Conservation (phyloP, 164 flowering plant species). For the Vitis amurensis region DNA sequence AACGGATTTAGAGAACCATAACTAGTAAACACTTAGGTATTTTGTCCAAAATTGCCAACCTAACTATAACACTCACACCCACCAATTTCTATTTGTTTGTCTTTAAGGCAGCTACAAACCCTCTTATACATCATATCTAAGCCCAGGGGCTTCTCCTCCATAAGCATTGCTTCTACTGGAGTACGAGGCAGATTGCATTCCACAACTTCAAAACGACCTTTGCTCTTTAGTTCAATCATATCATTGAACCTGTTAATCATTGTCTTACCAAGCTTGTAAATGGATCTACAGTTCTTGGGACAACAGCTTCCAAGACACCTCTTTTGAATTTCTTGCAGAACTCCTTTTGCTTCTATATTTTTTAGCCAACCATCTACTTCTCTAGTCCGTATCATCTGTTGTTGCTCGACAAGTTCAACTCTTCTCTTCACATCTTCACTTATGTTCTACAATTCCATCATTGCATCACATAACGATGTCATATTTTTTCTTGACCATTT, state of each 20-base stretch:
- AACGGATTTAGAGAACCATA: too few species aligned
- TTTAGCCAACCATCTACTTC: constrained; percentile 16
- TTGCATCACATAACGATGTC: not conserved
- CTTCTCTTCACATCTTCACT: constrained; percentile 9
- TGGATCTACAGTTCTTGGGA: constrained; percentile 13
- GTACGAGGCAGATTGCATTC: not conserved
- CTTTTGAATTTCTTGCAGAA: not conserved
- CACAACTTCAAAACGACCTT: constrained; percentile 5
- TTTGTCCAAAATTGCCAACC: too few species aligned
- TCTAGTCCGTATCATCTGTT: not conserved
- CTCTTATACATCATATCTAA: not conserved
- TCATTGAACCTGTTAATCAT: not conserved
- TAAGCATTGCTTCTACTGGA: constrained; percentile 3
- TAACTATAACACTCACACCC: too few species aligned
- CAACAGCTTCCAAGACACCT: not conserved
- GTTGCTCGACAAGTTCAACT: constrained; percentile 6
- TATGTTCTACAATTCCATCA: constrained; percentile 8
- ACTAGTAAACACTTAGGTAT: too few species aligned
- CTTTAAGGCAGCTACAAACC: constrained; percentile 4
- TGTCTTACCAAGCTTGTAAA: constrained; percentile 21
- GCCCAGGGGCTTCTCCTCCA: not conserved
- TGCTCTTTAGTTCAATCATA: not conserved
- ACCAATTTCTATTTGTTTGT: not conserved
- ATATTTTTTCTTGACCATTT: not conserved
- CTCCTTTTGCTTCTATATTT: not conserved